Percentiles rank a stretch among this genome's conserved stretches.
phyloP scores from a whole-genome alignment of 2,329 filamentous ascomycete species.

The Penicillium sp. region DNA sequence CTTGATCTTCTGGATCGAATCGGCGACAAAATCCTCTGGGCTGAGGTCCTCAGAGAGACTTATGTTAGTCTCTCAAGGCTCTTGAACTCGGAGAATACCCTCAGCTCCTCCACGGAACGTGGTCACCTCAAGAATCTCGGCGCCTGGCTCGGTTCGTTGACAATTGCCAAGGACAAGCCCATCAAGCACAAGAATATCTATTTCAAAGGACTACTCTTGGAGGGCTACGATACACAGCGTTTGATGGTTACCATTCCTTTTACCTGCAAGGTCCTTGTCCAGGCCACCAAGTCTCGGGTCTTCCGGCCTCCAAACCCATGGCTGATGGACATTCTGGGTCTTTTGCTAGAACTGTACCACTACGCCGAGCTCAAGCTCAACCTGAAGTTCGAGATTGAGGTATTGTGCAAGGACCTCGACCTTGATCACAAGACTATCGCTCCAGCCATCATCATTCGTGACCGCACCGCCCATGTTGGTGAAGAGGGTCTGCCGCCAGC shows the following conservation, averaged over 20 bases:
- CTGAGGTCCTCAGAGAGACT: slow-evolving; percentile 89
- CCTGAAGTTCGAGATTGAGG: slow-evolving; percentile 97
- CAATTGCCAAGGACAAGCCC: slow-evolving; percentile 88
- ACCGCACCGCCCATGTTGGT: slow-evolving; percentile 69
- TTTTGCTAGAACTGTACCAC: slow-evolving; percentile 92
- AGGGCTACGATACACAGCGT: slow-evolving; percentile 90
- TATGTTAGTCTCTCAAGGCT: slow-evolving; percentile 83
- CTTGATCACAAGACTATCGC: slow-evolving; percentile 93
- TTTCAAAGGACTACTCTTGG: slow-evolving; percentile 91
- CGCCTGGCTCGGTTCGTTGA: slow-evolving; percentile 89
- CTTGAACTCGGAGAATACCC: slow-evolving; percentile 84
- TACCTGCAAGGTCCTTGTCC: slow-evolving; percentile 90
- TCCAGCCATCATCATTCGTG: slow-evolving; percentile 81
- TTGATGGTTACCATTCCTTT: slow-evolving; percentile 93
- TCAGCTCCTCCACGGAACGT: slow-evolving; percentile 82
- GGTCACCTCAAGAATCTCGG: slow-evolving; percentile 91
- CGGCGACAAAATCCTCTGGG: slow-evolving; percentile 75
- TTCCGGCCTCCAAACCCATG: slow-evolving; percentile 96
- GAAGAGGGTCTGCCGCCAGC: slow-evolving; percentile 54
- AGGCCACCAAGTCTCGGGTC: slow-evolving; percentile 80
- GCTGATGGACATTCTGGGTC: slow-evolving; percentile 91
- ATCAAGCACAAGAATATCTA: slow-evolving; percentile 97
- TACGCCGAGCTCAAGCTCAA: slow-evolving; percentile 93
- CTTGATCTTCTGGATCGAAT: slow-evolving; percentile 85
- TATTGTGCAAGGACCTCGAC: slow-evolving; percentile 87